Conservation (phyloP, 352 stramenopile species). For the Phytophthora pinifolia region DNA sequence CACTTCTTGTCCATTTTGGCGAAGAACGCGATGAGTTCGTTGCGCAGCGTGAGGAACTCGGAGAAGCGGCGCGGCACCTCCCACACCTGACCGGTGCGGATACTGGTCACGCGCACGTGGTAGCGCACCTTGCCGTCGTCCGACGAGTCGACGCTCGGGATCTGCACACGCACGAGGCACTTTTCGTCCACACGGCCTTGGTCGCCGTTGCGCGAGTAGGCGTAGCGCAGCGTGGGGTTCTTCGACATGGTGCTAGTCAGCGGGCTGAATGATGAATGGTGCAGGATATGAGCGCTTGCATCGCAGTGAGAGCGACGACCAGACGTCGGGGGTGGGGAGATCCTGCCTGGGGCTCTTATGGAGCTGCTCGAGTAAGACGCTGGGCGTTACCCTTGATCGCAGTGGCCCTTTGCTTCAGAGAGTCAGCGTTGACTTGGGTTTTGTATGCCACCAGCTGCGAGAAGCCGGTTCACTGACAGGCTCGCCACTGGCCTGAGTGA, state of each 20-base stretch:
- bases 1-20: slow-evolving; percentile 64
- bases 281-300: not conserved
- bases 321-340: slow-evolving; percentile 14
- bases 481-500: slow-evolving; percentile 1
- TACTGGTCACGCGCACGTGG: slow-evolving; percentile 67
- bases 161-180: slow-evolving; percentile 69
- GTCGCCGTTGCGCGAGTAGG: slow-evolving; percentile 81
- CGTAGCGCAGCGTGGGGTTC: slow-evolving; percentile 56
- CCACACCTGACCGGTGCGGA: slow-evolving; percentile 70
- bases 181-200: slow-evolving; percentile 62
- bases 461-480: slow-evolving; percentile 22
- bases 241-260: slow-evolving; percentile 28
- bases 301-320: slow-evolving; percentile 10
- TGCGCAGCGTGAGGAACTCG: slow-evolving; percentile 75
- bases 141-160: slow-evolving; percentile 41
- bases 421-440: slow-evolving; percentile 22
- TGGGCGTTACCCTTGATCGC: slow-evolving; percentile 12
- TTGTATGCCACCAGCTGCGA: slow-evolving; percentile 10
- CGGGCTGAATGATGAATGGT: slow-evolving; percentile 29
- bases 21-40: slow-evolving; percentile 70
- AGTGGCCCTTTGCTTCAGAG: slow-evolving; percentile 12
- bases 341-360: slow-evolving; percentile 4
- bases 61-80: slow-evolving; percentile 77
- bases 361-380: slow-evolving; percentile 27
- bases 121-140: slow-evolving; percentile 61